Conservation (phyloP, 2,329 filamentous ascomycete species). For the Phaeosphaeriaceae sp. region DNA sequence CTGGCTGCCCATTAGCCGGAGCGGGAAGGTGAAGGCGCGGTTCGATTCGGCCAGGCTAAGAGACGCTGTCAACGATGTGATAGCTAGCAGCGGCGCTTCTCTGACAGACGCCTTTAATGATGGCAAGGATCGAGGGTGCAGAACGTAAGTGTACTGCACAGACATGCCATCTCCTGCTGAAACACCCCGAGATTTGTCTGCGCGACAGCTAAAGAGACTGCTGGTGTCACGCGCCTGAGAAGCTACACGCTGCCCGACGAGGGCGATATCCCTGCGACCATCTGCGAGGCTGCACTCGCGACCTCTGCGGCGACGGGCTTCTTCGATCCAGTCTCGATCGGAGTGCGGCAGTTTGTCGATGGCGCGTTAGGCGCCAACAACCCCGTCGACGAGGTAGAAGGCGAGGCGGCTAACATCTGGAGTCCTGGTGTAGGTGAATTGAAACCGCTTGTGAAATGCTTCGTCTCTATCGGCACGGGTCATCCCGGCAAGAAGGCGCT, state of each 20-base stretch:
- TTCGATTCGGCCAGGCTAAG: constrained; percentile 12
- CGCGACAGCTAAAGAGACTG: background rate
- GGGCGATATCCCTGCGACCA: constrained; percentile 16
- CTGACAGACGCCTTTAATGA: background rate
- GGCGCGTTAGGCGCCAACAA: constrained; percentile 52
- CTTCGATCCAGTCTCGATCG: constrained; percentile 48
- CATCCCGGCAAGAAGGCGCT: constrained; percentile 7
- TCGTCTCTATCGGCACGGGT: constrained; percentile 17
- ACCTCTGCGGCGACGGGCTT: constrained; percentile 31
- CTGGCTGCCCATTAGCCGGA: background rate
- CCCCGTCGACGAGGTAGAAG: constrained; percentile 50
- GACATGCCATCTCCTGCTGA: background rate
- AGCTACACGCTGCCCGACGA: constrained; percentile 20
- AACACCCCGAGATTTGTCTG: constrained; percentile 5
- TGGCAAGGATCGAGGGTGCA: background rate
- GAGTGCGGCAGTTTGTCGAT: constrained; percentile 49
- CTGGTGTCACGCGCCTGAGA: constrained; percentile 35
- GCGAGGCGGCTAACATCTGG: constrained; percentile 32
- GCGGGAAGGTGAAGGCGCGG: constrained; percentile 8
- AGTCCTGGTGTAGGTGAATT: constrained; percentile 4
- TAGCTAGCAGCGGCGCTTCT: background rate
- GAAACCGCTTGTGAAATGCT: constrained; percentile 10
- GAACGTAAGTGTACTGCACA: background rate
- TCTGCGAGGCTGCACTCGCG: constrained; percentile 37
- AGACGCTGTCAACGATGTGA: background rate